phyloP scores from a whole-genome alignment of 345 rosid genomes.

The Rhodamnia argentea region DNA sequence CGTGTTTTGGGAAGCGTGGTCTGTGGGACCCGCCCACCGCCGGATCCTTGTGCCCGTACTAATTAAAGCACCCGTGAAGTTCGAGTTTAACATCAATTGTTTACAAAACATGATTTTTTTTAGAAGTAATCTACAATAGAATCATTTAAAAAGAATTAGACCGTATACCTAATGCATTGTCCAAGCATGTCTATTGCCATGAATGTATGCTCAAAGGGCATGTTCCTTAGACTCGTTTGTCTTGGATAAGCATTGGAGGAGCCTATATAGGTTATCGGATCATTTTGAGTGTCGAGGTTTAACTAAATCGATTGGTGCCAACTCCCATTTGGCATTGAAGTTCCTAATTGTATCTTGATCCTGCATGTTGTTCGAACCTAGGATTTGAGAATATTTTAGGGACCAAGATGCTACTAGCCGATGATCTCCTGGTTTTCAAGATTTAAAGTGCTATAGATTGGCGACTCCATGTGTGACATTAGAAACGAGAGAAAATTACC shows the following conservation, averaged over 20 bases:
- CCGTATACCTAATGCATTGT: background rate
- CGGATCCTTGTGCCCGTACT: background rate
- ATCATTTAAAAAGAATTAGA: background rate
- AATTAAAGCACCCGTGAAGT: background rate
- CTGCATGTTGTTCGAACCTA: background rate
- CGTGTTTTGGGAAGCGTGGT: constrained; percentile 23
- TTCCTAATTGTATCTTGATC: background rate
- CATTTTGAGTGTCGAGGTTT: too few species aligned
- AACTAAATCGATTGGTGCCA: too few species aligned
- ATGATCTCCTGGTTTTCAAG: too few species aligned
- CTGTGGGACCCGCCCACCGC: constrained; percentile 19
- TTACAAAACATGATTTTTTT: background rate
- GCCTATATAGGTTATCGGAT: too few species aligned
- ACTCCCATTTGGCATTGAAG: background rate
- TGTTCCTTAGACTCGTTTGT: too few species aligned
- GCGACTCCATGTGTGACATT: background rate
- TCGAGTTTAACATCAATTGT: too few species aligned
- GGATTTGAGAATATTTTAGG: background rate
- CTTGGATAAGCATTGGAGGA: too few species aligned
- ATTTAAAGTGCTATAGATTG: background rate
- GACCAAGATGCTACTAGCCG: background rate
- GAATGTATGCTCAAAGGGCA: too few species aligned
- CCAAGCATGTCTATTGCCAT: too few species aligned
- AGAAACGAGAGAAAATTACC: too few species aligned
- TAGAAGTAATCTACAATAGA: background rate